Evolutionary conservation across 352 stramenopile genomes (phyloP), one percentile per base, ranked within the genome.

Genomic region (Saprolegnia diclina): DNA sequence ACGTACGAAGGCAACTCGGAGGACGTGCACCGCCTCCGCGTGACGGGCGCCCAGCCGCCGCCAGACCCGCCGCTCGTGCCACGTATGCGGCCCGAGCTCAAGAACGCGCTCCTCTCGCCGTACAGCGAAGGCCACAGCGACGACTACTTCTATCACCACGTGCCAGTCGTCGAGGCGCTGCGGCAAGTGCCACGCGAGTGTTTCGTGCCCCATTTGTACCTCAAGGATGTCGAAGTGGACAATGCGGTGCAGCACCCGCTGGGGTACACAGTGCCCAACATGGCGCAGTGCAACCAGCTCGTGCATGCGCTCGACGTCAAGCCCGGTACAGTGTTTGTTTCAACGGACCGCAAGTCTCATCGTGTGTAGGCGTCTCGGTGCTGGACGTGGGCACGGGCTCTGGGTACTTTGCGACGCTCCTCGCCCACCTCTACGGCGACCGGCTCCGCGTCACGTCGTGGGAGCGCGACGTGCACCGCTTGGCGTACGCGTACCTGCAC

Each of bases 311-410:
- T 69, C 5, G 54, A 55, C 22, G 13, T 69, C 10, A 24, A 62
- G 29, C 63, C 63, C 38, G 63, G 63, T 69, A 26, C 24, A n/a
- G n/a, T n/a, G n/a, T n/a, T n/a, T n/a, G n/a, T n/a, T n/a, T n/a
- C n/a, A n/a, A n/a, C n/a, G n/a, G n/a, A n/a, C n/a, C n/a, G n/a
- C n/a, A n/a, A n/a, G n/a, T n/a, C 22, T 18, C 63, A 67, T 56
- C 7, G 24, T 24, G 24, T 46, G 26, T 67, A 69, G 63, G 63
- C 21, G 7, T 69, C 10, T 52, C 42, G 13, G 29, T 69, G 13
- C 54, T 69, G 14, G 63, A 69, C 37, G 54, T 69, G 18, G 63
- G 63, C 19, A 69, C 63, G n/a, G 63, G 63, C 7, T 69, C 63
- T 5, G 63, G 63, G 1, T 69, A 69, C 29, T 69, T 69, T 69